Evolutionary conservation across 768 basidiomycete species (phyloP).

Genomic region (Lactarius hatsudake): DNA sequence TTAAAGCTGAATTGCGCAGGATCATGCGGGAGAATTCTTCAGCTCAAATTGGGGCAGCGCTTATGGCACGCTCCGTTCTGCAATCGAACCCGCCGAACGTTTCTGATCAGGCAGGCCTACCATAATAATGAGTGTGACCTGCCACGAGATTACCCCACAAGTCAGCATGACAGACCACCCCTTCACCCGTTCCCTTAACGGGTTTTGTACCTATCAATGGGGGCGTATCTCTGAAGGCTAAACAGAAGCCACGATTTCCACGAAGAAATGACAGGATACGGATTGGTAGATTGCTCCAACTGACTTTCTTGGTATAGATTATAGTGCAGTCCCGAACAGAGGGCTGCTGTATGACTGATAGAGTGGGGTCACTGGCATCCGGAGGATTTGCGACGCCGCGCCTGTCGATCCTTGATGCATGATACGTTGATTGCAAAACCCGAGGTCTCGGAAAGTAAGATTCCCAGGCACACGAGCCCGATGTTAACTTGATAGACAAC

Average conservation of each 20-base stretch:
- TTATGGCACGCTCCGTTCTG: background rate
- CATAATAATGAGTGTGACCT: background rate
- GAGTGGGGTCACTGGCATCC: background rate
- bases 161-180: background rate
- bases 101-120: background rate
- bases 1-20: slow-evolving; percentile 2
- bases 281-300: background rate
- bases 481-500: background rate
- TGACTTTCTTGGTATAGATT: background rate
- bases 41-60: background rate
- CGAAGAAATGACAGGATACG: background rate
- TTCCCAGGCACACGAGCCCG: slow-evolving; percentile 2
- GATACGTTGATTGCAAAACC: background rate
- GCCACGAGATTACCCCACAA: background rate
- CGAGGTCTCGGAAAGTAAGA: slow-evolving; percentile 11
- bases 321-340: background rate
- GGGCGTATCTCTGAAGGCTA: background rate
- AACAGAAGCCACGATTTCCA: background rate
- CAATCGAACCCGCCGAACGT: background rate
- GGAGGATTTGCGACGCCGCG: background rate
- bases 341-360: background rate
- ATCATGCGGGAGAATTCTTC: background rate
- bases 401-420: background rate
- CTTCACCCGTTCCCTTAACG: background rate
- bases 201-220: background rate